Base-by-base conservation (phyloP, 805 yeast genomes). In the Wickerhamiella shivajii region DNA sequence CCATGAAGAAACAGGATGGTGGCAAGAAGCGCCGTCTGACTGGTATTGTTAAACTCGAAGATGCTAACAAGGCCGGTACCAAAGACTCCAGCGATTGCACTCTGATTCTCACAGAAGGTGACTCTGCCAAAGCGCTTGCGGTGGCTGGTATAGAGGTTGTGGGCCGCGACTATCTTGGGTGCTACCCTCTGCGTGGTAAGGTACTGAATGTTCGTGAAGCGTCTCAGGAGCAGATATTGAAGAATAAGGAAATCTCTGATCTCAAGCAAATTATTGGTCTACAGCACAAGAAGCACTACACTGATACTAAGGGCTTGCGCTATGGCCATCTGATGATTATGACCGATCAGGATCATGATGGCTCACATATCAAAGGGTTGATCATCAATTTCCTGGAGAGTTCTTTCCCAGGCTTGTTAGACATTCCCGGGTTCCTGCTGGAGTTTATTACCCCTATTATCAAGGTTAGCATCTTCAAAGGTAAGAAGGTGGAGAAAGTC, bases 341-440 rank as follows among this genome's bases (percentile, higher is more conserved):
- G 97, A 84, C 98, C 5, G 98, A 90, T 77, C 98, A 90, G 60
- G 98, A 90, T 81, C 93, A 85, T 47, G 98, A 90, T 66, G 98
- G 98, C 40, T 78, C 93, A 12, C 98, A 90, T 62, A 90, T 90
- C 54, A 90, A 90, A 53, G 98, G 98, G 43, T 67, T 90, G 44
- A 70, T 90, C 38, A 90, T 90, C 49, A 90, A 90, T 54, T 90
- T 90, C 50, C 60, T 90, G 39, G 97, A 87, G 55, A 69, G 87
- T 4, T 77, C 93, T 20, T 90, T 90, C 61, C 97, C 97, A 1
- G 98, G 97, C 2, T 60, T 90, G 43, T 61, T 90, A 19, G 78
- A 77, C 38, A 69, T 87, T 32, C 95, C 96, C 1, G 96, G 93
- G 0, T 90, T 90, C 49, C 62, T 90, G 44, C 67, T 83, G 27